Conservation (phyloP, 805 yeast species). For the Starmerella apis region DNA sequence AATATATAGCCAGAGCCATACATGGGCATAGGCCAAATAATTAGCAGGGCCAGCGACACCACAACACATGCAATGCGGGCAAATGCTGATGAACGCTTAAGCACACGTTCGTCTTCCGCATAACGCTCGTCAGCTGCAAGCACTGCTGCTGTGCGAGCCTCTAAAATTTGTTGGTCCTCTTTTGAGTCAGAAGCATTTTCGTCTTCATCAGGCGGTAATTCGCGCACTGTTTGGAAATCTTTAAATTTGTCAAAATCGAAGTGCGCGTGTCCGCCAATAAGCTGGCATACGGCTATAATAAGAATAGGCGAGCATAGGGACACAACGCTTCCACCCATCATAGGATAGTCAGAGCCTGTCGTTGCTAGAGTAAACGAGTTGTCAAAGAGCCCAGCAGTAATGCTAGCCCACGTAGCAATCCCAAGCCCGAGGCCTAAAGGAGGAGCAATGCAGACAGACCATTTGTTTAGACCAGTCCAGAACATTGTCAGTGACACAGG, state of each 20-base stretch:
- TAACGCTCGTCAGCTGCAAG: constrained; percentile 17
- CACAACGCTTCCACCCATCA: constrained; percentile 81
- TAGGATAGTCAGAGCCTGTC: constrained; percentile 68
- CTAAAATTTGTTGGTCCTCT: constrained; percentile 4
- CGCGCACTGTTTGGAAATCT: constrained; percentile 43
- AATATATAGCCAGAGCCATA: constrained; percentile 71
- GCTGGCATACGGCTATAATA: constrained; percentile 55
- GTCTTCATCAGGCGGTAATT: constrained; percentile 20
- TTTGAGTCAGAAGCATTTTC: constrained; percentile 9
- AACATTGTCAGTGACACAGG: constrained; percentile 65
- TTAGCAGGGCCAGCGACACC: constrained; percentile 52
- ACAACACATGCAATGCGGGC: constrained; percentile 53
- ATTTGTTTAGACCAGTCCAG: constrained; percentile 50
- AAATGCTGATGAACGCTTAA: constrained; percentile 47
- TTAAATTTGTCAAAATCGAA: constrained; percentile 63
- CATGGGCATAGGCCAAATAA: constrained; percentile 93
- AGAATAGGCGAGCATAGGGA: constrained; percentile 65
- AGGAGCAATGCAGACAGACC: constrained; percentile 69
- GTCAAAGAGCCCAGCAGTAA: constrained; percentile 37
- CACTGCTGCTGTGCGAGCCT: constrained; percentile 13
- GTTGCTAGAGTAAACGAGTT: constrained; percentile 42
- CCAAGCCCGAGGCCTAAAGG: constrained; percentile 66
- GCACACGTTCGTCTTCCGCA: constrained; percentile 40
- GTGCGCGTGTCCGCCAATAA: constrained; percentile 54
- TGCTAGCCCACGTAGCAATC: constrained; percentile 52